Evolutionary conservation across 2,329 filamentous ascomycete genomes (phyloP).

Genomic region (Aspergillus chevalieri): DNA sequence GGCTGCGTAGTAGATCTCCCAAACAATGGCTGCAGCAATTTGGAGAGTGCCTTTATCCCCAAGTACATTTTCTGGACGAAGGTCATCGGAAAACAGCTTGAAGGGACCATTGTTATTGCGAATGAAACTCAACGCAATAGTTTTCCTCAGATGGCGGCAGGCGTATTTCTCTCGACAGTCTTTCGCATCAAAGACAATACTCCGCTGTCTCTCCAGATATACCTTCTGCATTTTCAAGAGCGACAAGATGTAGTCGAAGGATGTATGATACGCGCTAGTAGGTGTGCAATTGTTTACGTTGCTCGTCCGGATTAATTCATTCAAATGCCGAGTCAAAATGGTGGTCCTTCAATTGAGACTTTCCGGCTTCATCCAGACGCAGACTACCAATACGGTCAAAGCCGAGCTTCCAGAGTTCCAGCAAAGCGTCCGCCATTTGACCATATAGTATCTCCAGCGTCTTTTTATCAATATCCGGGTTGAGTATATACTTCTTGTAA

Average conservation of each 20-base stretch:
- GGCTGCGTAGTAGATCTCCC: slow-evolving; percentile 23
- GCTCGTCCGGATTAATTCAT: slow-evolving; percentile 6
- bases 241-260: slow-evolving; percentile 4
- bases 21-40: slow-evolving; percentile 20
- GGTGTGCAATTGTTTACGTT: background rate
- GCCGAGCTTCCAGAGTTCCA: slow-evolving; percentile 3
- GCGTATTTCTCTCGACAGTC: background rate
- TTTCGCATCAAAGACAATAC: background rate
- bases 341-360: background rate
- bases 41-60: slow-evolving; percentile 11
- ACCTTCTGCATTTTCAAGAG: slow-evolving; percentile 1
- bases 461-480: background rate
- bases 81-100: slow-evolving; percentile 21
- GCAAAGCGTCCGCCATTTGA: slow-evolving; percentile 5
- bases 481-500: background rate
- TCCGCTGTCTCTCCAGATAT: slow-evolving; percentile 1
- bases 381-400: slow-evolving; percentile 4
- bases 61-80: slow-evolving; percentile 22
- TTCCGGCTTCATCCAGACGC: background rate
- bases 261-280: slow-evolving; percentile 1
- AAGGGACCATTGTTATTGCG: slow-evolving; percentile 13
- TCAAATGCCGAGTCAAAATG: slow-evolving; percentile 1
- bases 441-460: slow-evolving; percentile 1
- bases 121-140: background rate
- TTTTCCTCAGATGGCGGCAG: background rate